These are phyloP conservation scores for Rheum nobile DNA, from an alignment of 148 eudicot species.

Conservation along the genomic window DNA sequence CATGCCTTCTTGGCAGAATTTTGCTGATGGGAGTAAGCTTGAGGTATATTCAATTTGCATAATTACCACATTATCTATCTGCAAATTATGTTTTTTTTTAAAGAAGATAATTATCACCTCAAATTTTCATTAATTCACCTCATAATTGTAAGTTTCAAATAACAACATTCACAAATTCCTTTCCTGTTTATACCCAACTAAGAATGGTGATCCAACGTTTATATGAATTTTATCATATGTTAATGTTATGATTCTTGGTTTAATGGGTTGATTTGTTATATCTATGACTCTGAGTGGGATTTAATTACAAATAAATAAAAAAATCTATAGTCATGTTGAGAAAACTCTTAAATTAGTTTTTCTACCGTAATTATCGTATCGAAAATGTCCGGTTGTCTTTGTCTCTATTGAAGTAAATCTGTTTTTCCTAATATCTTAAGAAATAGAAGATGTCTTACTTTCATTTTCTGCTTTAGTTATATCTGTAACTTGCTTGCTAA, in stretches of 20 bases:
- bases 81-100: too few relatives aligned
- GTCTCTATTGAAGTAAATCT: neutral
- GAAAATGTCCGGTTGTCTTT: too few relatives aligned
- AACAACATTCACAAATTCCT: too few relatives aligned
- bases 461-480: neutral
- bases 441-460: neutral
- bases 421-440: neutral
- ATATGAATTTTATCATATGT: neutral
- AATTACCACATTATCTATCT: neutral
- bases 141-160: too few relatives aligned
- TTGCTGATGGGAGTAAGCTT: constrained; percentile 82
- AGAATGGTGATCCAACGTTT: neutral
- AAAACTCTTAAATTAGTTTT: too few relatives aligned
- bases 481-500: neutral
- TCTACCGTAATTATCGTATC: too few relatives aligned
- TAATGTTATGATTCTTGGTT: neutral
- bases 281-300: neutral
- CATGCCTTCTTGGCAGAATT: constrained; percentile 80
- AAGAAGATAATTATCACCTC: too few relatives aligned
- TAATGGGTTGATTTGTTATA: neutral
- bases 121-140: too few relatives aligned
- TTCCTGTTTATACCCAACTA: too few relatives aligned
- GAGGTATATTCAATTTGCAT: constrained; percentile 42
- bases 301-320: too few relatives aligned
- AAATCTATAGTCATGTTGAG: too few relatives aligned